These are phyloP conservation scores for Pistacia atlantica DNA, from an alignment of 345 rosid genomes.

Conservation along the genomic window DNA sequence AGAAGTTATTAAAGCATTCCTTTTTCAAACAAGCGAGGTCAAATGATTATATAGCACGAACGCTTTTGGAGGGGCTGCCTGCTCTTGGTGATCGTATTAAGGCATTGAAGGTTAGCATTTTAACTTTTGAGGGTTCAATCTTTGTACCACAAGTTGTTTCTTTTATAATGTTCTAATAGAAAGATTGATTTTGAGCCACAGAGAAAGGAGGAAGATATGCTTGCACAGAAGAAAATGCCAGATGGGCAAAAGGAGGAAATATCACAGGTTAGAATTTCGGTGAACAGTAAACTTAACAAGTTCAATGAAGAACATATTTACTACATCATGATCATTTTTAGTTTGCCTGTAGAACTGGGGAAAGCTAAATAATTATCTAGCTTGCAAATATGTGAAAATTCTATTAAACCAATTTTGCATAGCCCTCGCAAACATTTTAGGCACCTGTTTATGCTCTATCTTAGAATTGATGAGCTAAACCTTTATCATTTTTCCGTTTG, in stretches of 20 bases:
- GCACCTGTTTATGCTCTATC: not conserved
- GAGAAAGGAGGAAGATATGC: constrained; percentile 99
- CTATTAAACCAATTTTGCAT: not conserved
- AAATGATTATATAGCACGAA: constrained; percentile 74
- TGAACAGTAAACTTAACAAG: not conserved
- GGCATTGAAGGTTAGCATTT: constrained; percentile 71
- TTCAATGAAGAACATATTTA: not conserved
- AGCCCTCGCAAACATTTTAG: not conserved
- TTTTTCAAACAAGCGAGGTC: constrained; percentile 98
- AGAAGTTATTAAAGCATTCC: constrained; percentile 81
- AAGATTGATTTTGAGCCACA: constrained; percentile 35
- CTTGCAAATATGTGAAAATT: not conserved
- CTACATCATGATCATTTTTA: not conserved
- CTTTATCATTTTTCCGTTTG: not conserved
- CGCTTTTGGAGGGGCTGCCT: constrained; percentile 89
- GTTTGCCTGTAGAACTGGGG: not conserved
- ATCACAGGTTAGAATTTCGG: constrained; percentile 65
- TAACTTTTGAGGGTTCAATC: not conserved
- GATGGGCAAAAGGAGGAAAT: constrained; percentile 92
- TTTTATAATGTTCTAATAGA: constrained; percentile 18
- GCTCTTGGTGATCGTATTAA: constrained; percentile 91
- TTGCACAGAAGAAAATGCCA: constrained; percentile 97
- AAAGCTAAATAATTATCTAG: not conserved
- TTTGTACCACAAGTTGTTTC: not conserved
- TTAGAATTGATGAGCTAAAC: not conserved